Percentiles rank a stretch among this genome's conserved stretches.
Conservation (phyloP, 2,329 filamentous ascomycete genomes). For the Aschersonia sp. region DNA sequence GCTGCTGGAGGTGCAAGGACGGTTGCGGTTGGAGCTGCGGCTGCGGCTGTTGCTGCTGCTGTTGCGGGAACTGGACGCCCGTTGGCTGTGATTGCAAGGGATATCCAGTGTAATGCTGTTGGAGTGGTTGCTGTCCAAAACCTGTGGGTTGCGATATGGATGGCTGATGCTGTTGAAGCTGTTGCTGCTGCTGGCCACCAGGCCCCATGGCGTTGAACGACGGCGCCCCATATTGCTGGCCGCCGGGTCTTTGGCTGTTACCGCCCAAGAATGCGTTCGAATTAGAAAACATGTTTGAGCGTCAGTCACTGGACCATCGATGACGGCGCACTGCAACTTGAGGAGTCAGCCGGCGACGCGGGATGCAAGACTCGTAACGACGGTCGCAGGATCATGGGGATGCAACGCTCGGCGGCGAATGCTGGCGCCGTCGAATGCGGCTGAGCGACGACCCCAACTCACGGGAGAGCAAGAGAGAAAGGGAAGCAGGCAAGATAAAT, state of each 20-base stretch:
- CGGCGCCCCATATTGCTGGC: conserved; percentile 28
- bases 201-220: conserved; percentile 32
- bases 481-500: no score
- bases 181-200: conserved; percentile 33
- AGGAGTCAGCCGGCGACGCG: not conserved
- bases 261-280: conserved; percentile 74
- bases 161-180: conserved; percentile 30
- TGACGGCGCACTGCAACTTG: not conserved
- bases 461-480: no score
- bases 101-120: conserved; percentile 48
- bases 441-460: no score
- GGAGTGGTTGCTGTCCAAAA: conserved; percentile 35
- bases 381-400: no score
- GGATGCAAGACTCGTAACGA: no score
- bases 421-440: no score
- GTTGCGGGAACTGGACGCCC: conserved; percentile 40
- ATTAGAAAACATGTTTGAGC: conserved; percentile 66
- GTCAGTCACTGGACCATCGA: not conserved
- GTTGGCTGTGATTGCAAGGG: conserved; percentile 31
- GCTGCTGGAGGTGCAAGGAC: conserved; percentile 46
- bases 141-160: conserved; percentile 48
- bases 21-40: conserved; percentile 25
- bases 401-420: no score
- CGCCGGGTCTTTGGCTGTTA: conserved; percentile 59
- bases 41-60: conserved; percentile 23